Base-by-base conservation (phyloP, 768 basidiomycete species). In the Lyophyllum semitale region DNA sequence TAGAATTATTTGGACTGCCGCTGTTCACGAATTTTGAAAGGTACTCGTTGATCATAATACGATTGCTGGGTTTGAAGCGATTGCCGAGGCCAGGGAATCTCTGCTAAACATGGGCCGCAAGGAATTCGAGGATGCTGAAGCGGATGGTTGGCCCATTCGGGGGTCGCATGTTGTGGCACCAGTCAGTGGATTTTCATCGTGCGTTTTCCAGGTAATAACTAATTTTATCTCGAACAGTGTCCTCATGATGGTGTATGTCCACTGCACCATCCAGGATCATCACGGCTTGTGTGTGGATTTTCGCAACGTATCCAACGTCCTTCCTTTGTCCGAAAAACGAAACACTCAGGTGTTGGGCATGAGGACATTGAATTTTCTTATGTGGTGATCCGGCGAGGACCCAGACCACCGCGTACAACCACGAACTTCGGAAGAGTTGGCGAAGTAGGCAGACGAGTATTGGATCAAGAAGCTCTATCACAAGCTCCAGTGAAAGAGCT, bases 361-460 rank as follows among this genome's bases (percentile, higher is more conserved):
- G 94, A 96, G 70, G 90, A 96, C 61, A 81, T 86, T 32, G 84
- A 83, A 30, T 98, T 95, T 68, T 92, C 93, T 17, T 99, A 99
- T 67, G 82, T 97, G 45, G 90, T 94, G 27, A 80, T 99, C 52
- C 86, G 85, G 29, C 81, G 93, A 47, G 96, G 95, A 2, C 59
- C 74, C 26, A 79, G 95, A 54, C 94, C 94, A 8, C 48, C 54
- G 15, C 59, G 66, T 38, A 58, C 67, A 1, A 63, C 63, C 13
- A 73, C 71, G 27, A 71, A 73, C 49, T 64, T 77, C 15, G 85
- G 85, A 46, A 72, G 85, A 40, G 57, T 84, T 18, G 85, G 85
- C 12, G 77, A 73, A 23, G 77, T 87, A 22, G 84, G 84, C 3
- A 73, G 63, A 58, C 71, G 76, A 40, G 81, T 71, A 18, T 57